Conservation (phyloP, 2,329 filamentous ascomycete genomes). For the Kalmusia sp. region DNA sequence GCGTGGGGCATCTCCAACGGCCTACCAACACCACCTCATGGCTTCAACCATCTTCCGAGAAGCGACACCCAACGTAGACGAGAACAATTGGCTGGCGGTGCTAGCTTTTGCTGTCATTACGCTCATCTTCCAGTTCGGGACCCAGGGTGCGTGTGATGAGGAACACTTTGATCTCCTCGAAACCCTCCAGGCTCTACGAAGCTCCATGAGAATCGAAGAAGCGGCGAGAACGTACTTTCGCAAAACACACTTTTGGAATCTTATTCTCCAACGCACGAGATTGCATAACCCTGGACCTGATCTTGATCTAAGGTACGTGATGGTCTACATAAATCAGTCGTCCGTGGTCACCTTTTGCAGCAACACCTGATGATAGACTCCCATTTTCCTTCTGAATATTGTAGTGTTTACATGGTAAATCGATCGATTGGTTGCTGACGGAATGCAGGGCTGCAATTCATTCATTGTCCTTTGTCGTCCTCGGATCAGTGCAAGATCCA, state of each 20-base stretch:
- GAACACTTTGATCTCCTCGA: slow-evolving; percentile 14
- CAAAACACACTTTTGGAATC: slow-evolving; percentile 10
- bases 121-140: slow-evolving; percentile 15
- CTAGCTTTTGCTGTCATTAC: slow-evolving; percentile 12
- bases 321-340: neutral
- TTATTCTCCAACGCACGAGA: slow-evolving; percentile 10
- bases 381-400: no score
- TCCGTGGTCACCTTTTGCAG: no score
- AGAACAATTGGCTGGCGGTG: slow-evolving; percentile 19
- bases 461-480: slow-evolving; percentile 4
- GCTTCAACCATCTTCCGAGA: slow-evolving; percentile 17
- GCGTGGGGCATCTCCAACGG: neutral
- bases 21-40: slow-evolving; percentile 17
- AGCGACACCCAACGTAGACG: slow-evolving; percentile 7
- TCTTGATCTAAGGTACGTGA: neutral
- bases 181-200: slow-evolving; percentile 14
- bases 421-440: neutral
- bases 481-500: neutral
- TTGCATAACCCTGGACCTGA: neutral
- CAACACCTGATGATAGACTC: no score
- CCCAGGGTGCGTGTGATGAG: slow-evolving; percentile 3
- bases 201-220: slow-evolving; percentile 10
- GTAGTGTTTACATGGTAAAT: no score
- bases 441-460: neutral
- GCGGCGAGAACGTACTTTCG: slow-evolving; percentile 4